Base-by-base conservation (phyloP, 805 yeast genomes). In the Yarrowia sp. region DNA sequence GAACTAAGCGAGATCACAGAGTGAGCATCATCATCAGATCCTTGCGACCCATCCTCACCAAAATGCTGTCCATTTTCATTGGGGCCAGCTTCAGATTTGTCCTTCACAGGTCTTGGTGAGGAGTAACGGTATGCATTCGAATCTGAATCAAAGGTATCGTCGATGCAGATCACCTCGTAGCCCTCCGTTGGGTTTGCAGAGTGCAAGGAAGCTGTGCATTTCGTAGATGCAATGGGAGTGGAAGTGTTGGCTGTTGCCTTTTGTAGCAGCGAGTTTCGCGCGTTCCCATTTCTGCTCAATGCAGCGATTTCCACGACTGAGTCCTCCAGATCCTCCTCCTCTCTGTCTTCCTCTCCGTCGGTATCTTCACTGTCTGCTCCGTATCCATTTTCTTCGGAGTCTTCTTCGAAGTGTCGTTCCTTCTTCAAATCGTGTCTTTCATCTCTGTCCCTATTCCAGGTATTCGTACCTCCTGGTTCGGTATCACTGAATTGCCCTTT, bases 1-100 rank as follows among this genome's bases (percentile, higher is more conserved):
- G 58, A 52, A 10, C 58, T 52, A 17, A 52, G 38, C 8, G 58
- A 52, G 10, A 50, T 50, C 12, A 52, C 34, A 17, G 33, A 52
- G 43, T 38, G 38, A 1, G 19, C 58, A 24, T 52, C 33, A 2
- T 52, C 55, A 49, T 19, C 47, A 2, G 47, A 43, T 9, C 24
- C 4, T 5, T 5, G 30, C 7, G 6, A 24, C 6, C 3, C 3
- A 24, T 24, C 30, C 3, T 24, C 30, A 5, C 30, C 30, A 5
- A 24, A 24, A 4, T 7, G 30, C 30, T 24, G 7, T 24, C 30
- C 30, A 24, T 24, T 24, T 24, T 24, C 30, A 24, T 24, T 7
- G 6, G 30, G 30, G 3, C 6, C 20, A 8, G n/a, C 19, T 5
- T 43, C 14, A 43, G 47, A 44, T 2, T 1, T 7, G 2, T 20